Evolutionary conservation across 805 yeast species (phyloP).

Genomic region (Saturnispora dispora): DNA sequence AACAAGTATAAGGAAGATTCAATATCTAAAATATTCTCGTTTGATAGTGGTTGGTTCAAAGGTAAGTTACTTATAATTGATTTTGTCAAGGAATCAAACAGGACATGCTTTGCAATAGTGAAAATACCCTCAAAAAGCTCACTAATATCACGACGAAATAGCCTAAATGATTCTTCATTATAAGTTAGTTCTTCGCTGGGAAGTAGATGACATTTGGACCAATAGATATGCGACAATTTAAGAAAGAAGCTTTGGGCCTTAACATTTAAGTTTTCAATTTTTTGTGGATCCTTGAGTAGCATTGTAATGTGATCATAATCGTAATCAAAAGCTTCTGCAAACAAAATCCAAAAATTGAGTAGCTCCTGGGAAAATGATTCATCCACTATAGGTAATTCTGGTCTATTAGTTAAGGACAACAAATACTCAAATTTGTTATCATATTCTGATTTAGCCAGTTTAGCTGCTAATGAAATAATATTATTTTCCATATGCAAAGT

Average conservation of each 20-base stretch:
- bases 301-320: slow-evolving; percentile 33
- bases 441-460: slow-evolving; percentile 29
- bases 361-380: slow-evolving; percentile 49
- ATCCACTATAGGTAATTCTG: slow-evolving; percentile 48
- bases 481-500: slow-evolving; percentile 41
- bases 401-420: slow-evolving; percentile 44
- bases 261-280: slow-evolving; percentile 19
- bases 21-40: slow-evolving; percentile 25
- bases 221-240: slow-evolving; percentile 51
- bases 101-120: slow-evolving; percentile 48
- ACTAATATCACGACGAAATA: slow-evolving; percentile 63
- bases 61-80: slow-evolving; percentile 26
- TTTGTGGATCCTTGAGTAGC: slow-evolving; percentile 28
- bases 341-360: slow-evolving; percentile 60
- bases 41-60: slow-evolving; percentile 16
- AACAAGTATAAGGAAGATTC: slow-evolving; percentile 55
- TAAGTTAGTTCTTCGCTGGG: slow-evolving; percentile 28
- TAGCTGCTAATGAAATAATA: slow-evolving; percentile 33
- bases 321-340: slow-evolving; percentile 47
- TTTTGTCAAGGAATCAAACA: slow-evolving; percentile 37
- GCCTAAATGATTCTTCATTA: slow-evolving; percentile 44
- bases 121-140: slow-evolving; percentile 70
- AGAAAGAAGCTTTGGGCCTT: slow-evolving; percentile 35
- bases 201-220: slow-evolving; percentile 50
- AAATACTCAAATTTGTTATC: slow-evolving; percentile 39